Evolutionary conservation across 1,284 basidiomycete species (phyloP).

Genomic region (Trametes versicolor): DNA sequence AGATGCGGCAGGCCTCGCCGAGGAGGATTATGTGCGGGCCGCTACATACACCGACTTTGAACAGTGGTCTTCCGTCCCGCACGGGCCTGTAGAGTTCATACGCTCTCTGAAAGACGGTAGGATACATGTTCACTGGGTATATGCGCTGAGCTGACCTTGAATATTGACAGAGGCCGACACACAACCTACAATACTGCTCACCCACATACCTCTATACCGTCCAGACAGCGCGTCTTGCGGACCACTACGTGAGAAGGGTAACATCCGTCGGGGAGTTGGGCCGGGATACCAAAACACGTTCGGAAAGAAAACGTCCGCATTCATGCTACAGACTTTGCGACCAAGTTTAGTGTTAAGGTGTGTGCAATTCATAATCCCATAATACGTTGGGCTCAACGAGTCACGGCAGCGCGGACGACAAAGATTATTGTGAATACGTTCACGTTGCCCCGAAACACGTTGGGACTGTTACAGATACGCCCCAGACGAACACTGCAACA

Average conservation of each 20-base stretch:
- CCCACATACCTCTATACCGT: constrained; percentile 85
- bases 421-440: constrained; percentile 87
- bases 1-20: constrained; percentile 80
- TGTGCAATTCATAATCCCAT: constrained; percentile 35
- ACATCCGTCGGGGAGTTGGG: constrained; percentile 79
- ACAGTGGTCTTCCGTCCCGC: constrained; percentile 66
- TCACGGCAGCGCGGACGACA: constrained; percentile 80
- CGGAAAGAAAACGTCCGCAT: constrained; percentile 75
- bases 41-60: constrained; percentile 60
- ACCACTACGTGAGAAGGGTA: constrained; percentile 74
- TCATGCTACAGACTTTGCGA: constrained; percentile 71
- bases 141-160: neutral
- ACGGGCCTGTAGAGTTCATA: constrained; percentile 79
- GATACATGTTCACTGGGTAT: constrained; percentile 10
- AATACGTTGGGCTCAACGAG: constrained; percentile 1
- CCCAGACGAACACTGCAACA: neutral
- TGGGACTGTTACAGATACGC: neutral
- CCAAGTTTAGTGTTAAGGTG: constrained; percentile 81
- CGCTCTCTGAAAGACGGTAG: constrained; percentile 63
- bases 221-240: constrained; percentile 79
- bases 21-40: constrained; percentile 81
- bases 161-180: constrained; percentile 34
- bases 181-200: constrained; percentile 74
- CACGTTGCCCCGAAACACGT: constrained; percentile 53
- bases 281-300: constrained; percentile 87